Percentiles rank a stretch among this genome's conserved stretches.
These are phyloP conservation scores for Penicillium sp. DNA, from an alignment of 2,329 filamentous ascomycete genomes.

Conservation along the genomic window DNA sequence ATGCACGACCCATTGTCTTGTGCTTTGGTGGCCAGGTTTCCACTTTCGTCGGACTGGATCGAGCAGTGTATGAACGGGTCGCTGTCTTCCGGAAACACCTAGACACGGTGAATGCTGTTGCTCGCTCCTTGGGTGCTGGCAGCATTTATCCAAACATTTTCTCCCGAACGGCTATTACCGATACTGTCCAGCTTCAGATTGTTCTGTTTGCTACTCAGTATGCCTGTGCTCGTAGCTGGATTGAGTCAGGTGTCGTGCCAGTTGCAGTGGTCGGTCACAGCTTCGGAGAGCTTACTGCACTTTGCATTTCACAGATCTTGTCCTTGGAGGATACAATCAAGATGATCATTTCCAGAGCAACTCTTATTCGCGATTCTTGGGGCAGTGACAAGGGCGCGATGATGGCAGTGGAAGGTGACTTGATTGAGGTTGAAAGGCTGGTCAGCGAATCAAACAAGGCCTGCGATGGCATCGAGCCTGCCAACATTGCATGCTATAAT, in stretches of 20 bases:
- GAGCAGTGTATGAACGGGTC: constrained; percentile 29
- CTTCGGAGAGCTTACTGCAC: constrained; percentile 24
- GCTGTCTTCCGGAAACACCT: constrained; percentile 34
- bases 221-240: constrained; percentile 35
- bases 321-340: constrained; percentile 29
- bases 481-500: constrained; percentile 51
- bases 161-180: constrained; percentile 19
- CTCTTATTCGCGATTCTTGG: constrained; percentile 30
- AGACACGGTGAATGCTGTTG: constrained; percentile 32
- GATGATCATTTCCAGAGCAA: constrained; percentile 29
- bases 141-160: constrained; percentile 37
- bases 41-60: constrained; percentile 24
- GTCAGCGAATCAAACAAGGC: neutral
- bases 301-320: constrained; percentile 29
- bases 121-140: constrained; percentile 26
- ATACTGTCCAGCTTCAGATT: constrained; percentile 34
- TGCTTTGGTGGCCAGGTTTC: constrained; percentile 1
- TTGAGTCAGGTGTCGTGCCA: constrained; percentile 35
- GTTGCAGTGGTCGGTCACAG: constrained; percentile 35
- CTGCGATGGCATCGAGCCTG: neutral
- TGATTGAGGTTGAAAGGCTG: neutral
- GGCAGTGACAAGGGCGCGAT: constrained; percentile 31
- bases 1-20: neutral
- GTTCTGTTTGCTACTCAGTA: constrained; percentile 39
- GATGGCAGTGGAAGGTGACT: constrained; percentile 33